Conservation (phyloP, 225 moss, liverwort and hornwort genomes). For the Marchantia paleacea region DNA sequence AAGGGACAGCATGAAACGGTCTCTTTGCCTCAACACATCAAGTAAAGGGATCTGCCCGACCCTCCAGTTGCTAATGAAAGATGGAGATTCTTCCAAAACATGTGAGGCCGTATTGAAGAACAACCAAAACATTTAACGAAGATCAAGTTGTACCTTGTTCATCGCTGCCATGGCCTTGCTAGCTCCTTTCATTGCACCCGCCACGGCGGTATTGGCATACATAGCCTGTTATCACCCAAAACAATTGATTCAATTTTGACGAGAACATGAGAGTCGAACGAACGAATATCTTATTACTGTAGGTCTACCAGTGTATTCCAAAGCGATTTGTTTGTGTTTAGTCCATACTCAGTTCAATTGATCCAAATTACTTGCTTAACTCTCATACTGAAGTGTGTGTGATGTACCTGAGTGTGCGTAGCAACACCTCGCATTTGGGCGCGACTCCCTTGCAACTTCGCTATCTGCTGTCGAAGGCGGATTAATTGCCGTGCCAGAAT, state of each 20-base stretch:
- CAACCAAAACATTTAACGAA: not conserved
- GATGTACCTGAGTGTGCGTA: slow-evolving; percentile 92
- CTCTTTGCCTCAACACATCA: too few relatives aligned
- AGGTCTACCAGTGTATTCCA: too few relatives aligned
- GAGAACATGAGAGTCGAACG: not conserved
- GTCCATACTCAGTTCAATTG: too few relatives aligned
- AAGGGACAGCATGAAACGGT: too few relatives aligned
- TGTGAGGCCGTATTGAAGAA: not conserved
- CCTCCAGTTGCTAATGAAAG: too few relatives aligned
- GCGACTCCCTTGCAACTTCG: slow-evolving; percentile 90
- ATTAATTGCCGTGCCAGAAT: slow-evolving; percentile 91
- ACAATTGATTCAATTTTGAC: not conserved
- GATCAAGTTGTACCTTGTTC: slow-evolving; percentile 67
- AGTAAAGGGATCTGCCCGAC: too few relatives aligned
- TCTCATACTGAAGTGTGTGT: too few relatives aligned
- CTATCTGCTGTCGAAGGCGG: slow-evolving; percentile 87
- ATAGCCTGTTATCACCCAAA: slow-evolving; percentile 55
- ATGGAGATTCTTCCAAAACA: too few relatives aligned
- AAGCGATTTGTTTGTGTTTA: too few relatives aligned
- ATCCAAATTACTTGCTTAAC: too few relatives aligned
- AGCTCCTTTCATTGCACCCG: slow-evolving; percentile 96
- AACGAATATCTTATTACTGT: too few relatives aligned
- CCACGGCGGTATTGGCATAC: slow-evolving; percentile 98
- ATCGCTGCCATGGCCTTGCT: slow-evolving; percentile 90
- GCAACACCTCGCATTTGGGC: slow-evolving; percentile 97